phyloP scores from a whole-genome alignment of 495 filamentous ascomycete genomes.

The Schizothecium vesticola region DNA sequence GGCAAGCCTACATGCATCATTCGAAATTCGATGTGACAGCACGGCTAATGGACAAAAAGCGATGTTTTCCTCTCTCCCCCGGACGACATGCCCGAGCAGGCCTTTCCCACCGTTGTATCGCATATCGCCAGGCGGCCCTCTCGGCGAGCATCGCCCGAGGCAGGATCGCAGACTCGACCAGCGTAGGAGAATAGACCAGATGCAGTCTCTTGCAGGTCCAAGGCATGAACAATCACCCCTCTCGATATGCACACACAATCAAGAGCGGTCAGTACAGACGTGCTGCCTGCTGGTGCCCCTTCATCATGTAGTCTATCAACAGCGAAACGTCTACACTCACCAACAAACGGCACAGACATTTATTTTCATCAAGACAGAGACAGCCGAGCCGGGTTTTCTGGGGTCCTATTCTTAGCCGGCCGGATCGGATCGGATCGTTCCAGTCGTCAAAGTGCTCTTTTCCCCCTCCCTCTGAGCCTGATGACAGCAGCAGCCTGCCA shows the following conservation, averaged over 20 bases:
- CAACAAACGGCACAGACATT: not conserved
- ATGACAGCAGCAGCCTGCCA: not conserved
- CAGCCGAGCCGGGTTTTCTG: not conserved
- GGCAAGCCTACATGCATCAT: not conserved
- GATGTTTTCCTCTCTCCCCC: not conserved
- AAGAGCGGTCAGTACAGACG: not conserved
- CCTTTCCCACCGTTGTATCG: not conserved
- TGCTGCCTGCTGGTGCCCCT: too few species aligned
- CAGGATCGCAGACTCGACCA: not conserved
- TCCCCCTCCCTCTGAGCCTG: not conserved
- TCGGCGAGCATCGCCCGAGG: not conserved
- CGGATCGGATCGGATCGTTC: not conserved
- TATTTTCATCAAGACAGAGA: not conserved
- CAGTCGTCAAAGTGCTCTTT: not conserved
- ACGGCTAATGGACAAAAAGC: not conserved
- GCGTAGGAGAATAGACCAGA: not conserved
- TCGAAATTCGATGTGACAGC: not conserved
- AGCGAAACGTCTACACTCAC: not conserved
- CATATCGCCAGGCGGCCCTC: not conserved
- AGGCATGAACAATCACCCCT: not conserved
- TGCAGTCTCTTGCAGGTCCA: not conserved
- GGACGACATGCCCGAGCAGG: not conserved
- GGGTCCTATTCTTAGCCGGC: not conserved
- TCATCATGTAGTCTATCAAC: not conserved
- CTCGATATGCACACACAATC: not conserved